phyloP scores from a whole-genome alignment of 164 flowering plant genomes.

The Dillenia turbinata region DNA sequence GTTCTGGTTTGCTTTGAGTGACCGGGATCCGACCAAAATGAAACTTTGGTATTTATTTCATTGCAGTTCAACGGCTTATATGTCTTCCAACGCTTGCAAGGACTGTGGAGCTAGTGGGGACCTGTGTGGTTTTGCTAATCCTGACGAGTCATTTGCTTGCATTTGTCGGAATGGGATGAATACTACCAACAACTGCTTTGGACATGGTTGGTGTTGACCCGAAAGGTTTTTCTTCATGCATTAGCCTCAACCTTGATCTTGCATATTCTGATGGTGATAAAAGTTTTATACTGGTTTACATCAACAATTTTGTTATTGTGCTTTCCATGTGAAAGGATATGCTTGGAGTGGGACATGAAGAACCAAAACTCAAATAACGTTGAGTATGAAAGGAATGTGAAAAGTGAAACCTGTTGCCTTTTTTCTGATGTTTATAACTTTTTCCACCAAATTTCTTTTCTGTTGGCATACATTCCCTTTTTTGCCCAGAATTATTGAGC shows the following conservation, averaged over 20 bases:
- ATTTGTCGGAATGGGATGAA: slow-evolving; percentile 47
- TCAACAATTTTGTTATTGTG: not conserved
- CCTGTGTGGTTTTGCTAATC: slow-evolving; percentile 43
- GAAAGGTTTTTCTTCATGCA: too few relatives aligned
- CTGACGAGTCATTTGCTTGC: slow-evolving; percentile 41
- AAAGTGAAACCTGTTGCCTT: slow-evolving; percentile 3
- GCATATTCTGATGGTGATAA: too few relatives aligned
- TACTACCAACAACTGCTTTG: slow-evolving; percentile 49
- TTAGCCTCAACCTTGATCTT: too few relatives aligned
- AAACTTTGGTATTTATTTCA: slow-evolving; percentile 47
- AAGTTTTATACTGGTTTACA: too few relatives aligned
- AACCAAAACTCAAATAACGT: slow-evolving; percentile 8
- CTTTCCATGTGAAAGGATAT: slow-evolving; percentile 27
- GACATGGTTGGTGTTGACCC: slow-evolving; percentile 32
- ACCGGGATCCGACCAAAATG: slow-evolving; percentile 54
- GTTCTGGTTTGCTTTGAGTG: slow-evolving; percentile 10
- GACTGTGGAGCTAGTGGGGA: slow-evolving; percentile 58
- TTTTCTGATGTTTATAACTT: not conserved
- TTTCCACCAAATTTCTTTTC: not conserved
- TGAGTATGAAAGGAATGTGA: slow-evolving; percentile 21
- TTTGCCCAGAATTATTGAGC: too few relatives aligned
- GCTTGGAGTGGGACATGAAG: slow-evolving; percentile 47
- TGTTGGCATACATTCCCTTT: too few relatives aligned
- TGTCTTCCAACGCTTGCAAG: slow-evolving; percentile 25
- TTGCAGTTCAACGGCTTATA: slow-evolving; percentile 41